Evolutionary conservation across 768 basidiomycete species (phyloP), one percentile per base, ranked within the genome.

Genomic region (Mycena polygramma): DNA sequence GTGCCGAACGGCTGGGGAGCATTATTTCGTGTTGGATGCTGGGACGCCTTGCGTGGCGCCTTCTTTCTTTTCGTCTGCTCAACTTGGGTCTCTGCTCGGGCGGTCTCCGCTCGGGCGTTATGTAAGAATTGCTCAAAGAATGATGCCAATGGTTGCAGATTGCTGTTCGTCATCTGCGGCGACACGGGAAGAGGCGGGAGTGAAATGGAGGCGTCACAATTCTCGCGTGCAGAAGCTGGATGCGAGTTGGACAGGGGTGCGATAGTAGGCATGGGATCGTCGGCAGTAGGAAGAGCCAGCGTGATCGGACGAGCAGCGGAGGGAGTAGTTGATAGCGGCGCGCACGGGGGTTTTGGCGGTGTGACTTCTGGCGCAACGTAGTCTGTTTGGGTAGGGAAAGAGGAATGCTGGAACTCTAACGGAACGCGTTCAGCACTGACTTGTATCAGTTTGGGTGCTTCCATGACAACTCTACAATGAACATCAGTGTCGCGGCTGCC

Each of bases 111-210:
- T 39, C 69, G 53, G 22, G 72, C 72, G 41, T 61, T 73, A 53
- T 73, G 43, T 35, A 73, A 54, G 41, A 73, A 70, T 35, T 67
- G 62, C 20, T 73, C 53, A 43, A 73, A 51, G 52, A 70, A 73
- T 13, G 66, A 73, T 8, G 60, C 62, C 2, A 73, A 61, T 0
- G 72, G 72, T 15, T 65, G 64, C 59, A 73, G 41, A 0, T 45
- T 35, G 53, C 17, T 17, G 5, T 53, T 41, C 5, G 60, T 20
- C 48, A 7, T n/a, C 49, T 39, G 57, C 41, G 17, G 48, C 52
- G 68, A 53, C 19, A 46, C 53, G 41, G 10, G 9, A 20, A 7
- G 19, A 19, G 43, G 35, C 17, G 53, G 39, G 19, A 41, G 57
- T 22, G 51, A 51, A 15, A 51, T 17, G 43, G 48, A 19, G 22